phyloP scores from a whole-genome alignment of 495 filamentous ascomycete genomes.

The Parathielavia hyrcaniae region DNA sequence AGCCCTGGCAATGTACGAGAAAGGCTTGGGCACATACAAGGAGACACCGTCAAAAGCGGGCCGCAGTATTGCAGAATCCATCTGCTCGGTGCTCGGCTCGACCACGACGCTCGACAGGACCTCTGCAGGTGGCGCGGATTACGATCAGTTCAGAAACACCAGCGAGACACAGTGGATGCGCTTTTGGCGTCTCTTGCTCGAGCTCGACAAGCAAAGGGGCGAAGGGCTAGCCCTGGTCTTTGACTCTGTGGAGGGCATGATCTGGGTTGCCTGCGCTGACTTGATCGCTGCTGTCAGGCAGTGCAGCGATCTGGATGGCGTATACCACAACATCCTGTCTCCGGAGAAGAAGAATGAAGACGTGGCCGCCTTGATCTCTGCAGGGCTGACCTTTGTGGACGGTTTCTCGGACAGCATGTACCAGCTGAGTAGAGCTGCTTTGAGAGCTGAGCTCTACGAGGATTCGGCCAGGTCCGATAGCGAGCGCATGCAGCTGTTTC shows the following conservation, averaged over 20 bases:
- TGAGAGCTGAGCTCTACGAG: constrained; percentile 64
- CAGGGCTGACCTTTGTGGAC: constrained; percentile 55
- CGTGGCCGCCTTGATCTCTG: constrained; percentile 47
- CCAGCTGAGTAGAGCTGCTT: constrained; percentile 51
- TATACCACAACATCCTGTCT: constrained; percentile 51
- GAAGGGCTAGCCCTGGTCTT: constrained; percentile 70
- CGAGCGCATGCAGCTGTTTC: constrained; percentile 64
- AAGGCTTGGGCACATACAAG: constrained; percentile 44
- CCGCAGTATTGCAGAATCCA: constrained; percentile 55
- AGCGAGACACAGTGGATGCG: constrained; percentile 81
- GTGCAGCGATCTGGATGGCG: constrained; percentile 68
- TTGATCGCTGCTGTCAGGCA: constrained; percentile 68
- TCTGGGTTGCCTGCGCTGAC: constrained; percentile 78
- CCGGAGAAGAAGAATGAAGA: constrained; percentile 33
- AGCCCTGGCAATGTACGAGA: constrained; percentile 67
- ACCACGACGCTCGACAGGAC: constrained; percentile 55
- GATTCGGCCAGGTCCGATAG: constrained; percentile 58
- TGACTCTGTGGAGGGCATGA: constrained; percentile 62
- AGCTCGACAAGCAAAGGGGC: constrained; percentile 77
- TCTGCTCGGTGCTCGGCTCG: constrained; percentile 63
- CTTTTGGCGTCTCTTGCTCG: constrained; percentile 76
- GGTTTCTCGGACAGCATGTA: constrained; percentile 57
- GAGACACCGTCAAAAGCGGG: constrained; percentile 36
- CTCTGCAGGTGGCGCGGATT: constrained; percentile 61
- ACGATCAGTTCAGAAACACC: constrained; percentile 60